Percentiles rank a stretch among this genome's conserved stretches.
Evolutionary conservation across 2,329 filamentous ascomycete species (phyloP).

Genomic region (Hysterium pulicare): DNA sequence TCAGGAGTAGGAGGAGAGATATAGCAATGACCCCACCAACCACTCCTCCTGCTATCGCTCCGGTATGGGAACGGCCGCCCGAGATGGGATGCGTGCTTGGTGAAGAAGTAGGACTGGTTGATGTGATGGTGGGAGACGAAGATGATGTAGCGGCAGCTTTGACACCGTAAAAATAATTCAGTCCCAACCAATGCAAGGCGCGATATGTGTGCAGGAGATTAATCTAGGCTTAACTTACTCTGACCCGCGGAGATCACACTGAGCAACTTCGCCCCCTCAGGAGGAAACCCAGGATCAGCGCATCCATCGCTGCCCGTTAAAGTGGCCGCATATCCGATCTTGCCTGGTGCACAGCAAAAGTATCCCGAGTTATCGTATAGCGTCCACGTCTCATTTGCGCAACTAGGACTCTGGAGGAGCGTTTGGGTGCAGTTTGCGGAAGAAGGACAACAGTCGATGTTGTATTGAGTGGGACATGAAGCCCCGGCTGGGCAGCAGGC

Average conservation of each 20-base stretch:
- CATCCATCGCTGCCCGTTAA: background rate
- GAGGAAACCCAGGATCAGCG: background rate
- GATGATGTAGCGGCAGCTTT: background rate
- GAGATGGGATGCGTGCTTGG: background rate
- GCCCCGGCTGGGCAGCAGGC: background rate
- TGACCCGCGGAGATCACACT: background rate
- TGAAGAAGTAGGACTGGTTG: background rate
- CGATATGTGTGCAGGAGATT: background rate
- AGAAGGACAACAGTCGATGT: background rate
- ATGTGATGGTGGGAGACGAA: background rate
- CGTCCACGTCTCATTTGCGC: background rate
- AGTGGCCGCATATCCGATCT: background rate
- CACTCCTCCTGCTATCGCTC: background rate
- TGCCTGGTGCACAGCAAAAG: background rate
- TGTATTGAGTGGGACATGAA: background rate
- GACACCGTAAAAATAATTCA: background rate
- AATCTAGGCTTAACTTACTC: background rate
- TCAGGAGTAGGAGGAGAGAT: background rate
- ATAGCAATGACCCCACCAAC: background rate
- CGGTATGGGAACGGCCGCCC: background rate
- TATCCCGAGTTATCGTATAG: background rate
- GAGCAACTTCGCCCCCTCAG: background rate
- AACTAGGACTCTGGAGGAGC: background rate
- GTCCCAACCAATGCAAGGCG: background rate
- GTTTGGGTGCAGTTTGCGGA: background rate